A percentile compares a stretch with the other conserved stretches of the same genome.
phyloP scores from a whole-genome alignment of 139 green algal genomes.

The Chlorella sorokiniana region DNA sequence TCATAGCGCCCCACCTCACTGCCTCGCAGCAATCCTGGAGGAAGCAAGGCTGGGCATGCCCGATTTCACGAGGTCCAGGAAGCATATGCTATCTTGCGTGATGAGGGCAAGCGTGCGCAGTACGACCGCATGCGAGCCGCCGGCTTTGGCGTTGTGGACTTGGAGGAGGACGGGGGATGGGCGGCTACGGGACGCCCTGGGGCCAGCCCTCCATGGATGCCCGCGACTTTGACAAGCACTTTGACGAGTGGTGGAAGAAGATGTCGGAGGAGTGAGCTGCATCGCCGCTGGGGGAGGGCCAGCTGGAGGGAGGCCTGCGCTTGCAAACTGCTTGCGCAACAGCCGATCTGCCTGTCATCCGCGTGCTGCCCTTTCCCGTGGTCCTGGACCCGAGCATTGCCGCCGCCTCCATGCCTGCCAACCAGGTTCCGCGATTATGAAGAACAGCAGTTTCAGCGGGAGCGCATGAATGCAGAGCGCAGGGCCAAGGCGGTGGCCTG shows the following conservation, averaged over 20 bases:
- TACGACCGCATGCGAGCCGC: constrained; percentile 36
- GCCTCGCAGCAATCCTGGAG: constrained; percentile 18
- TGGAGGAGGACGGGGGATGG: not conserved
- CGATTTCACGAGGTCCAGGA: constrained; percentile 32
- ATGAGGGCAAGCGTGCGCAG: constrained; percentile 7
- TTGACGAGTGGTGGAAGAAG: constrained; percentile 42
- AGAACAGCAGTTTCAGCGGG: constrained; percentile 25
- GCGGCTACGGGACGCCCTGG: not conserved
- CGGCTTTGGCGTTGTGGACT: not conserved
- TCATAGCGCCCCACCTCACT: not conserved
- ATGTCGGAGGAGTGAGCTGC: constrained; percentile 26
- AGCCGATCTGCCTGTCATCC: not conserved
- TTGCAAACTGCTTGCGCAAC: too few relatives aligned
- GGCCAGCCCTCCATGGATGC: not conserved
- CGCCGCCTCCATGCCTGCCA: not conserved
- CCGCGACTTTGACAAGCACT: constrained; percentile 14
- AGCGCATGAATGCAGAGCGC: constrained; percentile 25
- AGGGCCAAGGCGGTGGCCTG: constrained; percentile 42
- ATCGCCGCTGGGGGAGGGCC: too few relatives aligned
- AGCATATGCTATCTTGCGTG: constrained; percentile 36
- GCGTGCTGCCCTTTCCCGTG: not conserved
- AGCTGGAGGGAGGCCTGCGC: not conserved
- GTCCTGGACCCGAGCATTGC: not conserved
- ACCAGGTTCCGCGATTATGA: constrained; percentile 37
- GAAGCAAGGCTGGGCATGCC: not conserved